phyloP scores from a whole-genome alignment of 225 moss, liverwort and hornwort species.

The Anthoceros angustus region DNA sequence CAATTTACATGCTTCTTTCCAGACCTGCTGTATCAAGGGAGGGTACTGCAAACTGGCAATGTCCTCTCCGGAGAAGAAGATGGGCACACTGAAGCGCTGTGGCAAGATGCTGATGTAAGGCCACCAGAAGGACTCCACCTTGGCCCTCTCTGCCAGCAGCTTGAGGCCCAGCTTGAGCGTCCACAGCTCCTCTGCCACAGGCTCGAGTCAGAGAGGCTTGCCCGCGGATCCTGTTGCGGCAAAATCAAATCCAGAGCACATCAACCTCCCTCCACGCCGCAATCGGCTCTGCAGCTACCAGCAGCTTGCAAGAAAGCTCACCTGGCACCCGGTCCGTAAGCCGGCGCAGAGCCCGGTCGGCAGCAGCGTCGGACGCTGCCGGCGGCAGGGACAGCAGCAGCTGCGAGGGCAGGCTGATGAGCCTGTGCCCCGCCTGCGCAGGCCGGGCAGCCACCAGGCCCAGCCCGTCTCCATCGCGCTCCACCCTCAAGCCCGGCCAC shows the following conservation, averaged over 20 bases:
- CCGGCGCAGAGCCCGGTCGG: slow-evolving; percentile 11
- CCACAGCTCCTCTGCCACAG: slow-evolving; percentile 59
- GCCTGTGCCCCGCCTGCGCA: slow-evolving; percentile 26
- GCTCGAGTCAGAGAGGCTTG: slow-evolving; percentile 7
- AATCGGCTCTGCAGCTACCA: too few species aligned
- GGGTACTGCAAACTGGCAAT: slow-evolving; percentile 44
- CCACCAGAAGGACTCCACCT: slow-evolving; percentile 39
- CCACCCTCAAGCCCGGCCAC: slow-evolving; percentile 19
- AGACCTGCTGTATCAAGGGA: slow-evolving; percentile 49
- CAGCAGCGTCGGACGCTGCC: slow-evolving; percentile 11
- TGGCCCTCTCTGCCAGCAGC: slow-evolving; percentile 35
- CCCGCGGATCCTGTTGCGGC: slow-evolving; percentile 12
- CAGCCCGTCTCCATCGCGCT: slow-evolving; percentile 16
- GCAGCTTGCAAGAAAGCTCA: slow-evolving; percentile 7
- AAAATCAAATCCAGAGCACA: slow-evolving; percentile 3
- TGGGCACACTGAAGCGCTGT: slow-evolving; percentile 30
- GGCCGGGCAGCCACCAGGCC: slow-evolving; percentile 24
- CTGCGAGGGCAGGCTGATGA: slow-evolving; percentile 43
- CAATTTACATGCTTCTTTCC: not conserved
- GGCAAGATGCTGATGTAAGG: slow-evolving; percentile 45
- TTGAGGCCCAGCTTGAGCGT: slow-evolving; percentile 52
- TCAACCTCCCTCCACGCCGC: not conserved
- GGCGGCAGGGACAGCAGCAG: slow-evolving; percentile 27
- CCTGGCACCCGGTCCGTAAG: slow-evolving; percentile 42
- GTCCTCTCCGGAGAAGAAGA: slow-evolving; percentile 39